phyloP scores from a whole-genome alignment of 1,284 basidiomycete species.

The Xerocomus cyaneibrunnescens region DNA sequence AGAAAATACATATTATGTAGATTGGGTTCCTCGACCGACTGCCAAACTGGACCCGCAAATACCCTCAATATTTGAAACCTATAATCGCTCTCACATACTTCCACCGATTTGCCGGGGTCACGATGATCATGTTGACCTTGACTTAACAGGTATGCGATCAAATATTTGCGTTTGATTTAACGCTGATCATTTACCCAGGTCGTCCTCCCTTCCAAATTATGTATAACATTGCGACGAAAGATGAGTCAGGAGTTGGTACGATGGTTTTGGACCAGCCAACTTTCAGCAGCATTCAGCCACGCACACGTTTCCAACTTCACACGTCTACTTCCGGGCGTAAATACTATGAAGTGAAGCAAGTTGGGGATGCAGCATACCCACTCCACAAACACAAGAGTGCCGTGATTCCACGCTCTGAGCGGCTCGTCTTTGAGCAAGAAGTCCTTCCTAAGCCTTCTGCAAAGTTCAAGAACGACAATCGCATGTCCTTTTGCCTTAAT shows the following conservation, averaged over 20 bases:
- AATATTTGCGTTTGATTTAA: not conserved
- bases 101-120: conserved; percentile 79
- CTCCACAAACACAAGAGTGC: conserved; percentile 59
- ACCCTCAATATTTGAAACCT: conserved; percentile 51
- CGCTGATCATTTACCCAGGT: conserved; percentile 42
- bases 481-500: conserved; percentile 75
- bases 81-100: conserved; percentile 70
- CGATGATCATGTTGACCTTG: conserved; percentile 77
- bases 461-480: conserved; percentile 65
- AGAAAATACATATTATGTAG: conserved; percentile 67
- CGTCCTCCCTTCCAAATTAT: conserved; percentile 84
- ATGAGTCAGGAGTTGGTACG: conserved; percentile 57
- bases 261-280: conserved; percentile 68
- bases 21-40: conserved; percentile 73
- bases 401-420: conserved; percentile 60
- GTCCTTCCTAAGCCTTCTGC: conserved; percentile 77
- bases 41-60: conserved; percentile 59
- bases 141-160: conserved; percentile 61
- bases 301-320: conserved; percentile 81
- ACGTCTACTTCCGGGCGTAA: conserved; percentile 79
- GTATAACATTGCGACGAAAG: conserved; percentile 72
- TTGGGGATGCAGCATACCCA: conserved; percentile 88
- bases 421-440: conserved; percentile 80
- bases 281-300: conserved; percentile 84
- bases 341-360: conserved; percentile 85